These are phyloP conservation scores for Melampsora americana DNA, from an alignment of 1,284 basidiomycete species.

Conservation along the genomic window DNA sequence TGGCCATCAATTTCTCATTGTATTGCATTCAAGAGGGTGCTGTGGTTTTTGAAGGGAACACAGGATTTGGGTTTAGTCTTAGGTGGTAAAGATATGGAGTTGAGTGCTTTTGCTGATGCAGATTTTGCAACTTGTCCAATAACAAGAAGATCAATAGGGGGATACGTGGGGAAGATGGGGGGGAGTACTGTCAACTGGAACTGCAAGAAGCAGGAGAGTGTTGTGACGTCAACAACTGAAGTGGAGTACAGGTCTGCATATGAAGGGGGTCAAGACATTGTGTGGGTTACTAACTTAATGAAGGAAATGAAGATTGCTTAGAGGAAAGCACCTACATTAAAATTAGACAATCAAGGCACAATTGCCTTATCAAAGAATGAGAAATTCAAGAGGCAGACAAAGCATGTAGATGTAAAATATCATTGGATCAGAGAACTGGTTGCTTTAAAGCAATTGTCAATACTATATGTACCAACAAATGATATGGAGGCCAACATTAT, in stretches of 20 bases:
- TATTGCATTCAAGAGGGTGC: not conserved
- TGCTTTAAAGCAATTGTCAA: not conserved
- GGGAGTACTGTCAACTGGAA: too few relatives aligned
- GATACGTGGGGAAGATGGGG: not conserved
- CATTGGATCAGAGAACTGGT: constrained; percentile 2
- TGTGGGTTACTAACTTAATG: too few relatives aligned
- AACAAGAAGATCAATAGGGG: constrained; percentile 8
- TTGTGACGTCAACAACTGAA: too few relatives aligned
- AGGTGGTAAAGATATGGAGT: not conserved
- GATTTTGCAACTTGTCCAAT: not conserved
- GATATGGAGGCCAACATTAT: constrained; percentile 10
- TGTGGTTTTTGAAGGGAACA: not conserved
- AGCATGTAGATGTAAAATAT: constrained; percentile 15
- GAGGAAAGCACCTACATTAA: not conserved
- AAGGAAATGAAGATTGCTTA: too few relatives aligned
- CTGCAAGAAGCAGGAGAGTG: too few relatives aligned
- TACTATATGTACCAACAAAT: constrained; percentile 6
- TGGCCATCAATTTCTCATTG: not conserved
- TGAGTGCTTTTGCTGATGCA: not conserved
- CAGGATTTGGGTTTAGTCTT: not conserved
- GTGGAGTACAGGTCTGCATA: too few relatives aligned
- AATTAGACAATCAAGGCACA: constrained; percentile 17
- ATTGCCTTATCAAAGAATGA: not conserved
- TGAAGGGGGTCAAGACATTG: not conserved
- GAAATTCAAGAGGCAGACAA: not conserved